Conservation (phyloP, 768 basidiomycete species). For the Ephemerocybe angulata region DNA sequence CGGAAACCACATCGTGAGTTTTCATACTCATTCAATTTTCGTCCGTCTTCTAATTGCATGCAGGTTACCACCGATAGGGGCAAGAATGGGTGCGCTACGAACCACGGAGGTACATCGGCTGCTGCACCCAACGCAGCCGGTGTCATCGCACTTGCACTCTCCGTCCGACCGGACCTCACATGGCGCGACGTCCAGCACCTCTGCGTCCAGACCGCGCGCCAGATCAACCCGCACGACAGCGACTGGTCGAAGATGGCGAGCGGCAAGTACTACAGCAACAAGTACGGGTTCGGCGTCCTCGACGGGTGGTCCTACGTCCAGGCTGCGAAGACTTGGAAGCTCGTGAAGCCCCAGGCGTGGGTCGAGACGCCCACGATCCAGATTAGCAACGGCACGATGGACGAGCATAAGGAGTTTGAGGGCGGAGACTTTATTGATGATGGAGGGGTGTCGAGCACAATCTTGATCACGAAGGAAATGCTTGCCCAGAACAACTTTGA, state of each 20-base stretch:
- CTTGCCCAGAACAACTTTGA: conserved; percentile 77
- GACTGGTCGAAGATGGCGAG: conserved; percentile 85
- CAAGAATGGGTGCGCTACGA: conserved; percentile 68
- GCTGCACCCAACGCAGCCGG: conserved; percentile 96
- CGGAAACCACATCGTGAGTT: conserved; percentile 85
- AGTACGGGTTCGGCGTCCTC: conserved; percentile 90
- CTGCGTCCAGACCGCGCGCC: conserved; percentile 66
- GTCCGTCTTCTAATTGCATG: conserved; percentile 9
- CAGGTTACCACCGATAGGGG: conserved; percentile 94
- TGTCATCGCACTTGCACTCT: conserved; percentile 83
- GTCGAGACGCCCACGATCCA: conserved; percentile 70
- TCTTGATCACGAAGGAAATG: conserved; percentile 63
- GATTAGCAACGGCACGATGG: conserved; percentile 56
- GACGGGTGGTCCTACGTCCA: conserved; percentile 76
- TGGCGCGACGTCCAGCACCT: conserved; percentile 97
- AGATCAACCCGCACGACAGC: conserved; percentile 83
- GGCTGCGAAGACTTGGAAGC: conserved; percentile 73
- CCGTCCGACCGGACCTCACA: conserved; percentile 89
- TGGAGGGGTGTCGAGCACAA: conserved; percentile 59
- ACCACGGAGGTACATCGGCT: conserved; percentile 94
- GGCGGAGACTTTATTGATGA: conserved; percentile 64
- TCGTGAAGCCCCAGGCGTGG: conserved; percentile 94
- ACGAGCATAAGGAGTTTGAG: conserved; percentile 45
- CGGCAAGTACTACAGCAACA: conserved; percentile 70
- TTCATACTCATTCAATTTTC: neutral